Conservation (phyloP, 352 stramenopile genomes). For the Detonula confervacea region DNA sequence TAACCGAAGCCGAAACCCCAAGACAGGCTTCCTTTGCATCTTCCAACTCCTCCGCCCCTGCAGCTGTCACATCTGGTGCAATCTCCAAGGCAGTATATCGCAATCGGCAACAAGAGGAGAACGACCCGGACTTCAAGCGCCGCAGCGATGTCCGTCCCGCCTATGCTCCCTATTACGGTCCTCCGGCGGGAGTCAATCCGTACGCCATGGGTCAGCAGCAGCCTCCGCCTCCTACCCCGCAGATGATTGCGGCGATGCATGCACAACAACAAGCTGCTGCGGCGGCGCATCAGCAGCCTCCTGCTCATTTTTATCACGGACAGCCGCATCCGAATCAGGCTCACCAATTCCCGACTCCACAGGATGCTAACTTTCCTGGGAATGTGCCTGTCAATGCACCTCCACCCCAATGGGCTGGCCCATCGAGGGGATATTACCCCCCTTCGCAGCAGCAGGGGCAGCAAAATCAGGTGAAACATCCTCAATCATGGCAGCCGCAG, state of each 20-base stretch:
- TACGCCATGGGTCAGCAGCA: slow-evolving; percentile 32
- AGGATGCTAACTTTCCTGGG: slow-evolving; percentile 25
- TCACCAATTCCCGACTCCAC: slow-evolving; percentile 17
- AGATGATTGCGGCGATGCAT: slow-evolving; percentile 14
- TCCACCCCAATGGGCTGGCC: slow-evolving; percentile 7
- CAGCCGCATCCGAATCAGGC: slow-evolving; percentile 8
- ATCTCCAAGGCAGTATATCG: slow-evolving; percentile 92
- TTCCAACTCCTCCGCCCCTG: slow-evolving; percentile 5
- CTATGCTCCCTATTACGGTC: slow-evolving; percentile 2
- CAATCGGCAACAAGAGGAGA: slow-evolving; percentile 93
- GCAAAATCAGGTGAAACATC: slow-evolving; percentile 3
- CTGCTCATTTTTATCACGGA: slow-evolving; percentile 40
- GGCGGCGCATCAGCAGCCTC: background rate
- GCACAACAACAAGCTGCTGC: slow-evolving; percentile 26
- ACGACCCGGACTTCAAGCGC: slow-evolving; percentile 90
- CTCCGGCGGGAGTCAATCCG: slow-evolving; percentile 2
- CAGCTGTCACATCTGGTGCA: slow-evolving; percentile 15
- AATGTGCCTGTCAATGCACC: too few relatives aligned
- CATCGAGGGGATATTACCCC: slow-evolving; percentile 21
- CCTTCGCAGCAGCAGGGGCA: slow-evolving; percentile 18
- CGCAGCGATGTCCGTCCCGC: slow-evolving; percentile 29
- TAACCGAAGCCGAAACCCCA: slow-evolving; percentile 8
- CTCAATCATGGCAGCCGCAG: slow-evolving; percentile 4
- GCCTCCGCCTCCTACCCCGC: background rate
- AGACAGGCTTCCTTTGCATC: slow-evolving; percentile 8